Evolutionary conservation across 2,329 filamentous ascomycete species (phyloP), one percentile per base, ranked within the genome.

Genomic region (Calonectria fujianensis): DNA sequence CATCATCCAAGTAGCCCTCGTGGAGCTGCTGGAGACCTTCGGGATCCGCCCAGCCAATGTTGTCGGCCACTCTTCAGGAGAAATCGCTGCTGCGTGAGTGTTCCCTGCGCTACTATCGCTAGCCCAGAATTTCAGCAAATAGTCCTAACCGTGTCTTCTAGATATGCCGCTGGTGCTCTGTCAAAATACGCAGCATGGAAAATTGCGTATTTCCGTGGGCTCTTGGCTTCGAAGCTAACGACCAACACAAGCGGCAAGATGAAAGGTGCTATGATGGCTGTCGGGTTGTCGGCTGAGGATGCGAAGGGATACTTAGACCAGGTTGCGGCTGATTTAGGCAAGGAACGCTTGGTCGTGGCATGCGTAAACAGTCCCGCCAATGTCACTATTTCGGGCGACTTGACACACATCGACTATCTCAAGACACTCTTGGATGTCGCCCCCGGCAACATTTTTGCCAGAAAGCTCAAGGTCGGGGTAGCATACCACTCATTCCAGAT

Each of bases 401-500:
- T 29, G 2, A 39, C 9, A 24, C 69, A 67, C 9, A 66, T 79
- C 13, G 74, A 76, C 11, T 63, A 65, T 27, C 50, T 76, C 27
- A 69, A 74, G 52, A 20, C 20, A 14, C 20, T 70, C 3, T 32
- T 70, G 14, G 73, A 77, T 29, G 41, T 29, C 7, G 71, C 75
- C 3, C 39, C 57, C 16, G 57, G 35, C 13, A 63, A 45, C 4
- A 63, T 73, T 5, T 78, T 79, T 59, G 68, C 64, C 20, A 54
- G 77, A 6, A 75, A 65, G 4, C 84, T 89, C 3, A 83, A 84
- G 29, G 85, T 89, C 5, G 85, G 87, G 16, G 85, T 85, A 4
- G 88, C 88, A 1, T 90, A 90, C 51, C 89, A 90, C 75, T 90
- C 88, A 0, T 85, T 86, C 69, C 87, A 88, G 74, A 89, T 90